Evolutionary conservation across 768 basidiomycete genomes (phyloP).

Genomic region (Lactifluus volemus): DNA sequence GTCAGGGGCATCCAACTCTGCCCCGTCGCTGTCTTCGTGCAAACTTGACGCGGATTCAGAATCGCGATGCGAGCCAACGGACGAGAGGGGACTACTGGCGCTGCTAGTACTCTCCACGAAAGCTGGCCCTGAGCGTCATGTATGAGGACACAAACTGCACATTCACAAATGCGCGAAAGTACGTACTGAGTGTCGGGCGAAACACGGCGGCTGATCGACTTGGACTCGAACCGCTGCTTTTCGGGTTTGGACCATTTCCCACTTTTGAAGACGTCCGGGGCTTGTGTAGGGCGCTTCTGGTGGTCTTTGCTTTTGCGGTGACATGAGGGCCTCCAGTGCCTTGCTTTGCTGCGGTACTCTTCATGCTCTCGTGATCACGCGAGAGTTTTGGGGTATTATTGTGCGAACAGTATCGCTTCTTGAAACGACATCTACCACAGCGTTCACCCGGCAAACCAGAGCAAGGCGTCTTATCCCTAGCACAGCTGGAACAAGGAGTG

Average conservation of each 20-base stretch:
- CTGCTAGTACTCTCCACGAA: background rate
- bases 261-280: background rate
- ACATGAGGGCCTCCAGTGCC: background rate
- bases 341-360: background rate
- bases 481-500: background rate
- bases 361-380: background rate
- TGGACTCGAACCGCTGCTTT: background rate
- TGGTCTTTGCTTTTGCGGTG: background rate
- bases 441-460: conserved; percentile 11
- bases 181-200: background rate
- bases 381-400: background rate
- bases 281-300: background rate
- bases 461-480: background rate
- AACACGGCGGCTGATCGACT: background rate
- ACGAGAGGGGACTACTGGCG: conserved; percentile 11
- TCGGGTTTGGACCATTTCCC: background rate
- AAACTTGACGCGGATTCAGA: background rate
- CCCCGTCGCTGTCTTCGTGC: background rate
- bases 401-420: conserved; percentile 6
- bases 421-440: conserved; percentile 11
- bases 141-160: background rate
- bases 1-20: conserved; percentile 2
- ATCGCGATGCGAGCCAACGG: background rate
- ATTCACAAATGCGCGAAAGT: background rate
- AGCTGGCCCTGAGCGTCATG: background rate